These are phyloP conservation scores for Zarea fungicola DNA, from an alignment of 2,329 filamentous ascomycete species.

Conservation along the genomic window DNA sequence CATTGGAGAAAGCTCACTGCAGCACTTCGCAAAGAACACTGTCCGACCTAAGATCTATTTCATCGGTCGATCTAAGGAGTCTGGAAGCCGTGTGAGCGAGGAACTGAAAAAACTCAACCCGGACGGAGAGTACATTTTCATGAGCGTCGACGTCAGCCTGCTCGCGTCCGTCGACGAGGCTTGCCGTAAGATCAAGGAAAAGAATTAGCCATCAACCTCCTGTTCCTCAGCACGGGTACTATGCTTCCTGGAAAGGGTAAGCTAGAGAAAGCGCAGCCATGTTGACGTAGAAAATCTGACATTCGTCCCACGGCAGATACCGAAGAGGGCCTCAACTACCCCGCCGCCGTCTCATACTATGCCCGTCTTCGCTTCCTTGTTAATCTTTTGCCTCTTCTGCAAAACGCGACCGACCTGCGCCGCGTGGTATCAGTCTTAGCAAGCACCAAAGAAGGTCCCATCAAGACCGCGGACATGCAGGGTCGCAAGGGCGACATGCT, in stretches of 20 bases:
- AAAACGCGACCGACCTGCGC: constrained; percentile 24
- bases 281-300: neutral
- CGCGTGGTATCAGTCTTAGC: constrained; percentile 45
- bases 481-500: no score
- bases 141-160: constrained; percentile 40
- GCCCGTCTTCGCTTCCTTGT: constrained; percentile 49
- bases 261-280: neutral
- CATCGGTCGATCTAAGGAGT: constrained; percentile 39
- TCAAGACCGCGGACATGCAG: no score
- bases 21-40: constrained; percentile 37
- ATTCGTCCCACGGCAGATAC: no score
- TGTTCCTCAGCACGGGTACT: constrained; percentile 34
- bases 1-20: constrained; percentile 43
- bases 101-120: constrained; percentile 40
- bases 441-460: constrained; percentile 39
- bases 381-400: constrained; percentile 51
- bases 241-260: neutral
- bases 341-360: constrained; percentile 48
- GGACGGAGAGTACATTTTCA: constrained; percentile 39
- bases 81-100: constrained; percentile 33
- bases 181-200: constrained; percentile 43
- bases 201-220: constrained; percentile 48
- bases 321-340: constrained; percentile 46
- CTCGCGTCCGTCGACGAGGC: constrained; percentile 43
- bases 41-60: constrained; percentile 39